Percentiles rank a stretch among this genome's conserved stretches.
Conservation (phyloP, 2,329 filamentous ascomycete species). For the Blumeria graminis region DNA sequence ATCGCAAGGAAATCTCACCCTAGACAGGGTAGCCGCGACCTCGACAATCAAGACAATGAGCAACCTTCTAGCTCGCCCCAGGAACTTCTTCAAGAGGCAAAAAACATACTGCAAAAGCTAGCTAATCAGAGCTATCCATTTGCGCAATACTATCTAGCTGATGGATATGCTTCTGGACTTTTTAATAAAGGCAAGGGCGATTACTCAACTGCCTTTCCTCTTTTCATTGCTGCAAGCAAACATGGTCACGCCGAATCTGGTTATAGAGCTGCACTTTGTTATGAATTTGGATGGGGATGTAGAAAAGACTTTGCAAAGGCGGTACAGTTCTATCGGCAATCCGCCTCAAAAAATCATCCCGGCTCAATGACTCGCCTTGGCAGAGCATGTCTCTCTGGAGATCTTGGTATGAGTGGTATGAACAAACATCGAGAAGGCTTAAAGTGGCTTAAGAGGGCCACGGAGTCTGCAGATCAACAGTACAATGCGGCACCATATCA, state of each 20-base stretch:
- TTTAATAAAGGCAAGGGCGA: slow-evolving; percentile 92
- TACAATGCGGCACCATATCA: slow-evolving; percentile 89
- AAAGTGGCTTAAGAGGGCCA: slow-evolving; percentile 87
- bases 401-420: slow-evolving; percentile 64
- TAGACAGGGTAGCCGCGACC: slow-evolving; percentile 22
- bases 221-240: slow-evolving; percentile 84
- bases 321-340: slow-evolving; percentile 74
- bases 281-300: slow-evolving; percentile 95
- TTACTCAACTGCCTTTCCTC: slow-evolving; percentile 70
- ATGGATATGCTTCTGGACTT: slow-evolving; percentile 79
- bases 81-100: slow-evolving; percentile 64
- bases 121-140: slow-evolving; percentile 81
- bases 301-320: slow-evolving; percentile 77
- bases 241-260: slow-evolving; percentile 92
- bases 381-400: slow-evolving; percentile 69
- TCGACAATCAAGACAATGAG: slow-evolving; percentile 23
- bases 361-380: slow-evolving; percentile 85
- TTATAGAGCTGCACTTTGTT: slow-evolving; percentile 80
- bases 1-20: slow-evolving; percentile 15
- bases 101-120: slow-evolving; percentile 66
- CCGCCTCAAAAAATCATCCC: slow-evolving; percentile 81
- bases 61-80: slow-evolving; percentile 27
- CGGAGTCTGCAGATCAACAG: slow-evolving; percentile 70
- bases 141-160: slow-evolving; percentile 89
- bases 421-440: slow-evolving; percentile 75